These are phyloP conservation scores for barley (Hordeum vulgare) DNA, from an alignment of 176 grass and related monocot species.

Conservation along the genomic window DNA sequence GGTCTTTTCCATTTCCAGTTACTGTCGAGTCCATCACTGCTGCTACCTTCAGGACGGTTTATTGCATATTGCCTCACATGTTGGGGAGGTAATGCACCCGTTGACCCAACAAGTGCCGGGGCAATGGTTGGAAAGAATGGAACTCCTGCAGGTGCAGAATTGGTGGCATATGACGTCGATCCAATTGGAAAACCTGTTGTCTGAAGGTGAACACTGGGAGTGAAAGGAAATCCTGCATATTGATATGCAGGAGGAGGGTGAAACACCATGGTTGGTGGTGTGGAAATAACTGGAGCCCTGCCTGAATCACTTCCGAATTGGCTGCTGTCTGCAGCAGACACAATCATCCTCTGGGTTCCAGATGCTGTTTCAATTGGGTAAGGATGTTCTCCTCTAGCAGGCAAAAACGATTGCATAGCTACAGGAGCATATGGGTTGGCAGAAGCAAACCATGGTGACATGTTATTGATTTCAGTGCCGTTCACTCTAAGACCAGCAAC, in stretches of 20 bases:
- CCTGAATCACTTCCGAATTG: constrained; percentile 50
- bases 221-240: constrained; percentile 63
- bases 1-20: constrained; percentile 68
- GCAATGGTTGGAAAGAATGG: constrained; percentile 47
- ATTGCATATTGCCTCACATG: constrained; percentile 65
- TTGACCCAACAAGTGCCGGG: constrained; percentile 40
- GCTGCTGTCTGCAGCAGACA: constrained; percentile 39
- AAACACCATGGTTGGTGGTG: constrained; percentile 60
- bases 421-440: constrained; percentile 50
- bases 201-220: constrained; percentile 41
- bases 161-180: constrained; percentile 40
- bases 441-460: constrained; percentile 56
- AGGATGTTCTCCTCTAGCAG: constrained; percentile 62
- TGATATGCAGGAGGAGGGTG: constrained; percentile 62
- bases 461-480: constrained; percentile 49
- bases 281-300: constrained; percentile 56
- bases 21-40: constrained; percentile 42
- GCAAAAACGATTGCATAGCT: constrained; percentile 59
- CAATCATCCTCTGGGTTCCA: constrained; percentile 52
- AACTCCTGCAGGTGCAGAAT: constrained; percentile 42
- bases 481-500: constrained; percentile 49
- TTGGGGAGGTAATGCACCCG: constrained; percentile 50
- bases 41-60: constrained; percentile 65
- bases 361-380: constrained; percentile 46
- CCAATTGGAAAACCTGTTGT: constrained; percentile 58